Evolutionary conservation across 2,329 filamentous ascomycete species (phyloP), one percentile per base, ranked within the genome.

Genomic region (Myriosclerotinia curreyana): DNA sequence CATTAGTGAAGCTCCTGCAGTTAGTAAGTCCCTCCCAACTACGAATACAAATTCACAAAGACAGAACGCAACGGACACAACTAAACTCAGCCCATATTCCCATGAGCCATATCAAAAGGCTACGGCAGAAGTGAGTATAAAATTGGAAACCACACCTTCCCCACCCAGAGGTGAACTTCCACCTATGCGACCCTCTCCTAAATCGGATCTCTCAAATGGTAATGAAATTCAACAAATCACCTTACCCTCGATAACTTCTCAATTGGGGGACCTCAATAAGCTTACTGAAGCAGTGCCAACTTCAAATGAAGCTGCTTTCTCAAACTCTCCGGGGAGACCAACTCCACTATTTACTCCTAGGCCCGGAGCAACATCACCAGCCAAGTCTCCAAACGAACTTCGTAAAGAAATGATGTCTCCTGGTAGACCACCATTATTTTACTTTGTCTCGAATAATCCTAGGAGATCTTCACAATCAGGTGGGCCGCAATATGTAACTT

Each of bases 331-430:
- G 28, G 60, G 60, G 17, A 66, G 70, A 60, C 62, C 67, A 52
- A 67, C 67, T 5, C 68, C 68, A 17, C 52, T 67, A 54, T 73
- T 73, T 51, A 36, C 67, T 36, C 48, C 69, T 48, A 60, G 68
- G 2, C 65, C 69, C 40, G 65, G 67, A 48, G 71, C 72, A 64
- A 67, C 66, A 34, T 74, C 73, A 11, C 71, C 73, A n/a, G 69
- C 71, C 17, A 71, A 70, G 50, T 74, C 72, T 34, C 72, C 73
- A 50, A 70, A 65, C 59, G 70, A 71, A 51, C 64, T 73, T 71
- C 64, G 82, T 81, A 64, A 83, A 79, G 69, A 77, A 74, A 60
- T 79, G 72, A 70, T 79, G 74, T 74, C 73, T 11, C 73, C 73
- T n/a, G 66, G 71, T 25, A 66, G 68, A 34, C 36, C 17, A 9